Base-by-base conservation (phyloP, 1,284 basidiomycete genomes). In the Takashimella tepidaria region DNA sequence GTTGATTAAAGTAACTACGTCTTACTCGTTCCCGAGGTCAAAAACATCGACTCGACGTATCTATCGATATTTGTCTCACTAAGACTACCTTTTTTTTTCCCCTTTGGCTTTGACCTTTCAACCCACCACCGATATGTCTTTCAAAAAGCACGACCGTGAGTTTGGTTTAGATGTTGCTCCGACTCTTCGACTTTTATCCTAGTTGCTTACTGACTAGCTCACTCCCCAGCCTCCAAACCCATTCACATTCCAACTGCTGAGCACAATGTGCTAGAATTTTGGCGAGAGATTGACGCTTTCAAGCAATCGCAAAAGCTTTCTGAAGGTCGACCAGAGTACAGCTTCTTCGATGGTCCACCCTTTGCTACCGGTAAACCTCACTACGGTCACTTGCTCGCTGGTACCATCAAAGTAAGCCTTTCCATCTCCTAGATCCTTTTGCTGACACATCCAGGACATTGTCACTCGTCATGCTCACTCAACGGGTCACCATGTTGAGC, bases 211-310 rank as follows among this genome's bases (percentile, higher is more conserved):
- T 51, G 42, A 55, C 52, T 51, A 22, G 50, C 25, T 41, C 23
- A 24, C 24, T 50, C 41, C 11, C 2, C 61, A 73, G 71, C 67
- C 54, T 66, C 70, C 44, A 66, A 64, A 23, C 80, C 81, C 26
- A 93, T 97, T 78, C 85, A 87, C 77, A 97, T 97, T 74, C 81
- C 93, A 13, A 85, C 85, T 72, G 89, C 96, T 73, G 95, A 98
- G 76, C 86, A 90, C 72, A 92, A 92, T 68, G 90, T 98, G 56
- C 81, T 98, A 63, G 79, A 82, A 54, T 98, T 86, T 77, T 98
- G 96, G 96, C 81, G 83, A 60, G 92, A 92, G 71, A 98, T 98
- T 72, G 91, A 98, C 79, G 96, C 96, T 51, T 99, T 99, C 79
- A 84, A 88, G 74, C 97, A 93, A 4, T 91, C 88, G 66, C 78